Evolutionary conservation across 371 early-diverging fungal genomes (phyloP).

Genomic region (Mortierella sp.): DNA sequence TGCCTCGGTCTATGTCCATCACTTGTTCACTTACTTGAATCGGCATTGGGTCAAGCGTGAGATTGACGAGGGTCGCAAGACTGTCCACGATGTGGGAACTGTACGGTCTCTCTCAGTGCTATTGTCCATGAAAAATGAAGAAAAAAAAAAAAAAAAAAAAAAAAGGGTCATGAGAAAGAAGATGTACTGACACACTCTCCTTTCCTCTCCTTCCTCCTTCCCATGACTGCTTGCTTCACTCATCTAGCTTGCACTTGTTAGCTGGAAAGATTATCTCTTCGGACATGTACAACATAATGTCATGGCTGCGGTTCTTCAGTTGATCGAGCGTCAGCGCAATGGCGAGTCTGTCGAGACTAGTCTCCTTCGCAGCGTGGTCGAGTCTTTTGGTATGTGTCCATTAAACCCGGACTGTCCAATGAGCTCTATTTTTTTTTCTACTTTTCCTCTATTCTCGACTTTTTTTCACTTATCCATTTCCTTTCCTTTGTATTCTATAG

Average conservation of each 20-base stretch:
- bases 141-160: background rate
- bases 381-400: slow-evolving; percentile 78
- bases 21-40: slow-evolving; percentile 94
- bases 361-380: slow-evolving; percentile 88
- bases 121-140: background rate
- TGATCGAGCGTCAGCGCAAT: slow-evolving; percentile 88
- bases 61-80: slow-evolving; percentile 91
- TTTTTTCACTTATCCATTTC: background rate
- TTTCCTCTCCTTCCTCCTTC: too few species aligned
- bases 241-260: slow-evolving; percentile 79
- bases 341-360: slow-evolving; percentile 91
- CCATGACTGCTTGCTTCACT: background rate
- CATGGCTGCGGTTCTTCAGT: slow-evolving; percentile 83
- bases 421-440: background rate
- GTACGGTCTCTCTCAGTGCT: slow-evolving; percentile 68
- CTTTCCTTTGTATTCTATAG: slow-evolving; percentile 55
- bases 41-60: slow-evolving; percentile 97
- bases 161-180: background rate
- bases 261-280: slow-evolving; percentile 91
- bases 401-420: background rate
- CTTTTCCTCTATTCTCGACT: background rate
- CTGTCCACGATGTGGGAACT: slow-evolving; percentile 94
- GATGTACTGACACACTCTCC: background rate
- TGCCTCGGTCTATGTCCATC: slow-evolving; percentile 86
- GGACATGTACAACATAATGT: slow-evolving; percentile 79